Evolutionary conservation across 768 basidiomycete genomes (phyloP).

Genomic region (Candolleomyces eurysporus): DNA sequence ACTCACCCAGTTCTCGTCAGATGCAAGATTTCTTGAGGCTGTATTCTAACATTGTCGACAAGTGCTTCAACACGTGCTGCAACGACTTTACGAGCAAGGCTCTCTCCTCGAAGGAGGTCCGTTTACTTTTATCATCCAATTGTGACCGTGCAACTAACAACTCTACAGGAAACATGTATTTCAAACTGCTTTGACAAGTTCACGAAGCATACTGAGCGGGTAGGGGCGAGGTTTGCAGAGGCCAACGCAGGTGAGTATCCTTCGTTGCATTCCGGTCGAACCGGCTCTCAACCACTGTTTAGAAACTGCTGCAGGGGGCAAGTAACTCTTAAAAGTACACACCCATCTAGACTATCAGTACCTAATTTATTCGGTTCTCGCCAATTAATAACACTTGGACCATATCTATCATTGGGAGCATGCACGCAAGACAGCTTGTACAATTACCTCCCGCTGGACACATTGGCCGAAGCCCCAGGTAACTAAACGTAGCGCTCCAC

Average conservation of each 20-base stretch:
- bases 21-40: conserved; percentile 98
- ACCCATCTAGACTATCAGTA: neutral
- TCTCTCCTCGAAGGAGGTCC: conserved; percentile 88
- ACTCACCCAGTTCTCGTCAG: conserved; percentile 37
- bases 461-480: too few relatives aligned
- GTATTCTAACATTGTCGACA: conserved; percentile 92
- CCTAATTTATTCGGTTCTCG: conserved; percentile 1
- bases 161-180: conserved; percentile 77
- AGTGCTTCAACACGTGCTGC: conserved; percentile 92
- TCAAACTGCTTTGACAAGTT: conserved; percentile 97
- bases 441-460: neutral
- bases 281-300: neutral
- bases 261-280: neutral
- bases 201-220: conserved; percentile 92
- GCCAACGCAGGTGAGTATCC: conserved; percentile 76
- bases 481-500: too few relatives aligned
- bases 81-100: conserved; percentile 98
- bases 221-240: conserved; percentile 90
- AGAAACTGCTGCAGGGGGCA: conserved; percentile 1
- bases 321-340: conserved; percentile 8
- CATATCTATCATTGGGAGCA: neutral
- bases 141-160: conserved; percentile 2
- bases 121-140: neutral
- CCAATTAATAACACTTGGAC: neutral
- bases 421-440: neutral